phyloP scores from a whole-genome alignment of 495 filamentous ascomycete genomes.

The Tuber indicum region DNA sequence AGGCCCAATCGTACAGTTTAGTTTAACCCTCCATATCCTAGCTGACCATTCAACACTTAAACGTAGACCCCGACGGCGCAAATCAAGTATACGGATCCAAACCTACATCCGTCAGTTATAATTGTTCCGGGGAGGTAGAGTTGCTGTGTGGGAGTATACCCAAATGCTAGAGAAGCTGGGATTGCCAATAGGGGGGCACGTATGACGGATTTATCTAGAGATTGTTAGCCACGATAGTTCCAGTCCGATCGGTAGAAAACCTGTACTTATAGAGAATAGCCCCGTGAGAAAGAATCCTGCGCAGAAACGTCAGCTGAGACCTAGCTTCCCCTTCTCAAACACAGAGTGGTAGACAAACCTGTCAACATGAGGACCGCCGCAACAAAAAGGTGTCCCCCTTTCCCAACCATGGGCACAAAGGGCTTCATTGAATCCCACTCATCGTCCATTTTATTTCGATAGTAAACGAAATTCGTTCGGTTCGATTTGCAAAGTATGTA shows the following conservation, averaged over 20 bases:
- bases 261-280: constrained; percentile 37
- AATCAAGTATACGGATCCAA: constrained; percentile 95
- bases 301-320: constrained; percentile 10
- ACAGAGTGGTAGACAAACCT: neutral
- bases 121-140: constrained; percentile 8
- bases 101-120: constrained; percentile 49
- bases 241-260: neutral
- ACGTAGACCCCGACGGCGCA: constrained; percentile 99
- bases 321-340: neutral
- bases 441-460: constrained; percentile 29
- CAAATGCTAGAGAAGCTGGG: constrained; percentile 80
- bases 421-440: constrained; percentile 50
- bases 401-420: constrained; percentile 71
- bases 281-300: constrained; percentile 37
- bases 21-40: constrained; percentile 13
- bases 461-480: neutral
- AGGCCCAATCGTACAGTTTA: constrained; percentile 21
- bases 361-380: constrained; percentile 65
- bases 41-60: constrained; percentile 49
- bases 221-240: constrained; percentile 10
- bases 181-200: constrained; percentile 72
- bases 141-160: constrained; percentile 53
- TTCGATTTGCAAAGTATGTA: neutral
- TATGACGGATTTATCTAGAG: constrained; percentile 75
- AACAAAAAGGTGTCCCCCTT: constrained; percentile 74